phyloP scores from a whole-genome alignment of 495 filamentous ascomycete genomes.

The Aspergillus homomorphus region DNA sequence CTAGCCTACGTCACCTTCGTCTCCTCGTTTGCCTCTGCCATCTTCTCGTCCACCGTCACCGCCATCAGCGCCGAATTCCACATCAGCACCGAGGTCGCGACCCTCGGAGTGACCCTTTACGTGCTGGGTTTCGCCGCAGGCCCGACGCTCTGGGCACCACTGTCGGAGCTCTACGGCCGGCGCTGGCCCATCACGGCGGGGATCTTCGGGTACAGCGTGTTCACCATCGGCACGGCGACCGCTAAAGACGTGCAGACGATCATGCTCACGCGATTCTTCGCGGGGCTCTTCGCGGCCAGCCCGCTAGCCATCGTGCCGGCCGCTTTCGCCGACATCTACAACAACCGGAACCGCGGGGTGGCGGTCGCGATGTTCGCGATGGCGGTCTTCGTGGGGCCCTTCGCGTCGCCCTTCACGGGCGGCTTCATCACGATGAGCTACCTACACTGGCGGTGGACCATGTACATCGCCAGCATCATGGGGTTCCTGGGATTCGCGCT shows the following conservation, averaged over 20 bases:
- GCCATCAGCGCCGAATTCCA: conserved; percentile 41
- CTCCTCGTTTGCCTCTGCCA: conserved; percentile 50
- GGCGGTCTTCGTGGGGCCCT: conserved; percentile 49
- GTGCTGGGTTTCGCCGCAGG: conserved; percentile 53
- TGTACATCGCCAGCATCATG: conserved; percentile 44
- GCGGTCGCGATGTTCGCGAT: conserved; percentile 52
- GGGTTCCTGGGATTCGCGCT: conserved; percentile 30
- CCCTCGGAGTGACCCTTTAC: conserved; percentile 53
- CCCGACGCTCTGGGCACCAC: conserved; percentile 58
- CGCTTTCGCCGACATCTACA: conserved; percentile 50
- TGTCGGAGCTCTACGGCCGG: conserved; percentile 72
- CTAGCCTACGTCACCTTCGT: conserved; percentile 51
- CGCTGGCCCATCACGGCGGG: conserved; percentile 53
- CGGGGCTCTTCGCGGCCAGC: conserved; percentile 42
- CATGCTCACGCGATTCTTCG: conserved; percentile 51
- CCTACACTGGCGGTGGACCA: conserved; percentile 49
- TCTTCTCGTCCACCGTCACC: conserved; percentile 50
- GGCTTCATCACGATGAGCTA: conserved; percentile 45
- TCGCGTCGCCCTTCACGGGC: conserved; percentile 45
- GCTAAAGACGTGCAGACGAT: conserved; percentile 56
- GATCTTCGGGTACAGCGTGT: conserved; percentile 50
- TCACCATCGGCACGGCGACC: conserved; percentile 53
- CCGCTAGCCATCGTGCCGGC: conserved; percentile 45
- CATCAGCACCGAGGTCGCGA: conserved; percentile 49
- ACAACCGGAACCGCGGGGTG: conserved; percentile 44